phyloP scores from a whole-genome alignment of 1,139 yeast species.

The Candida buenavistaensis region DNA sequence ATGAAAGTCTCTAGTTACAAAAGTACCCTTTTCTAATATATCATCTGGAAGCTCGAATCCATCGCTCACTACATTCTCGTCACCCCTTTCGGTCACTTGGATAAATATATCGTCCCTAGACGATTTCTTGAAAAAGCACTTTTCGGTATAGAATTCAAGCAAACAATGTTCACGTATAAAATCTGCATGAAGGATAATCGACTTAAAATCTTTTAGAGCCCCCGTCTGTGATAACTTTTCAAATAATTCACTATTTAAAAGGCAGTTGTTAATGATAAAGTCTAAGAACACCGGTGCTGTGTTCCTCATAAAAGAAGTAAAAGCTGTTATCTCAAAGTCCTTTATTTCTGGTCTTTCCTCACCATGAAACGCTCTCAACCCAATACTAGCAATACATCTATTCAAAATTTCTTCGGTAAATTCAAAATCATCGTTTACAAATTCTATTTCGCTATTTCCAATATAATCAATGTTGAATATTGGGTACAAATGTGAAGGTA shows the following conservation, averaged over 20 bases:
- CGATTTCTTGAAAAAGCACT: conserved; percentile 38
- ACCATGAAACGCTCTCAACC: conserved; percentile 30
- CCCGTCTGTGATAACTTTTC: conserved; percentile 8
- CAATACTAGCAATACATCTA: conserved; percentile 46
- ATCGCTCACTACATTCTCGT: no score
- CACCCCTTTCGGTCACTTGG: no score
- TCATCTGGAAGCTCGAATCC: conserved; percentile 15
- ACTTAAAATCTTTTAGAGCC: conserved; percentile 8
- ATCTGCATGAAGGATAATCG: conserved; percentile 31
- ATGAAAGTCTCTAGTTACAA: conserved; percentile 23
- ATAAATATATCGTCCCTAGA: conserved; percentile 24
- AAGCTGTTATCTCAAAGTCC: conserved; percentile 48
- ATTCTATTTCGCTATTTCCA: conserved; percentile 17
- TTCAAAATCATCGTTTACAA: conserved; percentile 20
- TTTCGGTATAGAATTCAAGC: conserved; percentile 41
- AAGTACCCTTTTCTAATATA: conserved; percentile 32
- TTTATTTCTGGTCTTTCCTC: conserved; percentile 7
- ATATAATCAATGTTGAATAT: conserved; percentile 17
- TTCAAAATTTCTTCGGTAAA: conserved; percentile 18
- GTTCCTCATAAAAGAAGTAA: conserved; percentile 49
- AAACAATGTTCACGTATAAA: conserved; percentile 54
- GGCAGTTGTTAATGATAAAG: conserved; percentile 17
- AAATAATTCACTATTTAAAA: conserved; percentile 14
- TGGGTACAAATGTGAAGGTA: conserved; percentile 20
- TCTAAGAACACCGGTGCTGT: conserved; percentile 40